phyloP scores from a whole-genome alignment of 2,329 filamentous ascomycete species.

The Cladorrhinum sp. region DNA sequence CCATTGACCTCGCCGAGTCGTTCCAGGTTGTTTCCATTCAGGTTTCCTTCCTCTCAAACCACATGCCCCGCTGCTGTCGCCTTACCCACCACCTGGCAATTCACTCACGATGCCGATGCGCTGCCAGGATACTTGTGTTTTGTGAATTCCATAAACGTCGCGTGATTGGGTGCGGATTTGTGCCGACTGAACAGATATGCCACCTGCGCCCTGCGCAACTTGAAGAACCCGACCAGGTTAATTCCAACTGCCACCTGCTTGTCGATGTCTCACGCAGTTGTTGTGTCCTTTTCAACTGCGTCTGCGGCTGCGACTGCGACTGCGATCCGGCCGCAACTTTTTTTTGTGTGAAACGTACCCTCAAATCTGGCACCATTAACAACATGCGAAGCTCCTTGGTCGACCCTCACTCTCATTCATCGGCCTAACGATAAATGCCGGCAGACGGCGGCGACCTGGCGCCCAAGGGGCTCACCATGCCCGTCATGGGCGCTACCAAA shows the following conservation, averaged over 20 bases:
- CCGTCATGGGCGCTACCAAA: constrained; percentile 34
- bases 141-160: not conserved
- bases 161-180: not conserved
- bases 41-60: constrained; percentile 4
- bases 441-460: constrained; percentile 23
- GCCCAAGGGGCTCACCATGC: constrained; percentile 23
- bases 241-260: constrained; percentile 21
- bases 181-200: not conserved
- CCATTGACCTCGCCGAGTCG: too few relatives aligned
- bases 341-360: constrained; percentile 12
- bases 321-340: constrained; percentile 20
- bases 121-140: not conserved
- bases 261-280: constrained; percentile 27
- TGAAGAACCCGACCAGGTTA: constrained; percentile 14
- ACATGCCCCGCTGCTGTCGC: not conserved
- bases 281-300: constrained; percentile 11
- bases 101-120: not conserved
- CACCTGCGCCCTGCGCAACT: constrained; percentile 22
- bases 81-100: not conserved
- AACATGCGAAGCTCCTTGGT: constrained; percentile 19
- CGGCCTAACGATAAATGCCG: constrained; percentile 26
- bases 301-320: constrained; percentile 7
- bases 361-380: constrained; percentile 14
- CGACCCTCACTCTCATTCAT: constrained; percentile 2
- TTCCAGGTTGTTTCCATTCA: constrained; percentile 11